phyloP scores from a whole-genome alignment of 441 rosid species.

The Syzygium malaccense region DNA sequence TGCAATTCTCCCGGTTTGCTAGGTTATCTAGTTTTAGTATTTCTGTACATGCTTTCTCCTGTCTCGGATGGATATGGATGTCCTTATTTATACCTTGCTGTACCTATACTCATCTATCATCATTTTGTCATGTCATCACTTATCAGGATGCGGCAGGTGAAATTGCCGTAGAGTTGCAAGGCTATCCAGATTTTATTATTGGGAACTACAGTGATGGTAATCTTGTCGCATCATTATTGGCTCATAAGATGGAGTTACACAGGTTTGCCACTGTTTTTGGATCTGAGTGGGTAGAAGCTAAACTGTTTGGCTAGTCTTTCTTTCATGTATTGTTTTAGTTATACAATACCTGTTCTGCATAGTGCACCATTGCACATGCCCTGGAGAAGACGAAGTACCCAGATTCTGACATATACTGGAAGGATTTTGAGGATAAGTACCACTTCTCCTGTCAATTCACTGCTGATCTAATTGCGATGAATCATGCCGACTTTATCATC shows the following conservation, averaged over 20 bases:
- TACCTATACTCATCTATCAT: neutral
- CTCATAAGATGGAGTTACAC: constrained; percentile 85
- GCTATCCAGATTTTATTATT: constrained; percentile 77
- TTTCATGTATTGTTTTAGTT: neutral
- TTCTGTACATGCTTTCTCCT: neutral
- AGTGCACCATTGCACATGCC: constrained; percentile 99
- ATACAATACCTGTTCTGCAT: constrained; percentile 3
- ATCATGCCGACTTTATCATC: constrained; percentile 88
- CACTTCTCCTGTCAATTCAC: constrained; percentile 96
- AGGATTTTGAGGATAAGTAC: constrained; percentile 74
- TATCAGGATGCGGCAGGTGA: constrained; percentile 80
- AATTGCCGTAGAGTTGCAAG: constrained; percentile 74
- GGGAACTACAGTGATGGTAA: constrained; percentile 99
- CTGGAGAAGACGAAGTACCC: constrained; percentile 97
- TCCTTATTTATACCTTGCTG: neutral
- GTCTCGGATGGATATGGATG: neutral
- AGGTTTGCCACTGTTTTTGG: constrained; percentile 31
- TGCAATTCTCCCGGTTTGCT: neutral
- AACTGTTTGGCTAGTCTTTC: neutral
- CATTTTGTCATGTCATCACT: neutral
- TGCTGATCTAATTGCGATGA: constrained; percentile 95
- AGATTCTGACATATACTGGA: constrained; percentile 97
- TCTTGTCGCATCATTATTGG: constrained; percentile 89
- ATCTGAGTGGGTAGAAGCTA: neutral
- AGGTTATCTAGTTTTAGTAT: neutral